Evolutionary conservation across 805 yeast species (phyloP).

Genomic region (Zygosaccharomyces lentus): DNA sequence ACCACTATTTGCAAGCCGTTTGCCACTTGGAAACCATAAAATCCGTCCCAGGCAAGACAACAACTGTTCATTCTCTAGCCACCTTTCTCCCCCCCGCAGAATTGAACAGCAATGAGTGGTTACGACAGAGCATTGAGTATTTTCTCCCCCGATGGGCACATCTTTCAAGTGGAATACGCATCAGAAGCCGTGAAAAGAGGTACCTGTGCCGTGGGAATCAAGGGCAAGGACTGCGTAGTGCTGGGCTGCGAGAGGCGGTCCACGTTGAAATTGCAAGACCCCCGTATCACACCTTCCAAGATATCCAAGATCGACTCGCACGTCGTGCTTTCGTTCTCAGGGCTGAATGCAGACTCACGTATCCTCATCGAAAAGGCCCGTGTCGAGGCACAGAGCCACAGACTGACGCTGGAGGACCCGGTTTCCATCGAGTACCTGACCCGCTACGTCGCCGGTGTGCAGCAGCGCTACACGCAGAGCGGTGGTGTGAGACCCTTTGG

Average conservation of each 20-base stretch:
- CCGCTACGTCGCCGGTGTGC: slow-evolving; percentile 94
- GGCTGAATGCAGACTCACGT: slow-evolving; percentile 97
- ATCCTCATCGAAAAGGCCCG: slow-evolving; percentile 92
- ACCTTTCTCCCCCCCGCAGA: not conserved
- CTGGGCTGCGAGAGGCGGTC: slow-evolving; percentile 96
- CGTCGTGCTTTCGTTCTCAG: slow-evolving; percentile 90
- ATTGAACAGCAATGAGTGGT: slow-evolving; percentile 70
- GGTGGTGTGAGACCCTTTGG: slow-evolving; percentile 99
- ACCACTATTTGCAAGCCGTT: not conserved
- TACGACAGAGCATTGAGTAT: slow-evolving; percentile 98
- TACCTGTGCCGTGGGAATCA: slow-evolving; percentile 96
- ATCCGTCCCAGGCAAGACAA: not conserved
- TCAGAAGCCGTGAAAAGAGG: slow-evolving; percentile 97
- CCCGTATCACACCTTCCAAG: slow-evolving; percentile 92
- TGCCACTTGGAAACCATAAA: slow-evolving; percentile 4
- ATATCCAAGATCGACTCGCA: slow-evolving; percentile 89
- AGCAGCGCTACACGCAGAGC: slow-evolving; percentile 93
- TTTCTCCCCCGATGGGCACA: slow-evolving; percentile 99
- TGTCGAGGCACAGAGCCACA: slow-evolving; percentile 93
- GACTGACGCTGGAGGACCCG: slow-evolving; percentile 90
- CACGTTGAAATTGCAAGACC: slow-evolving; percentile 91
- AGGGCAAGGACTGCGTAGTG: slow-evolving; percentile 83
- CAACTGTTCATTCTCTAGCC: not conserved
- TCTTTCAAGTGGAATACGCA: slow-evolving; percentile 98
- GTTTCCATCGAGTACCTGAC: slow-evolving; percentile 89